Evolutionary conservation across 257 asterid species (phyloP).

Genomic region (Thymus quinquecostatus): DNA sequence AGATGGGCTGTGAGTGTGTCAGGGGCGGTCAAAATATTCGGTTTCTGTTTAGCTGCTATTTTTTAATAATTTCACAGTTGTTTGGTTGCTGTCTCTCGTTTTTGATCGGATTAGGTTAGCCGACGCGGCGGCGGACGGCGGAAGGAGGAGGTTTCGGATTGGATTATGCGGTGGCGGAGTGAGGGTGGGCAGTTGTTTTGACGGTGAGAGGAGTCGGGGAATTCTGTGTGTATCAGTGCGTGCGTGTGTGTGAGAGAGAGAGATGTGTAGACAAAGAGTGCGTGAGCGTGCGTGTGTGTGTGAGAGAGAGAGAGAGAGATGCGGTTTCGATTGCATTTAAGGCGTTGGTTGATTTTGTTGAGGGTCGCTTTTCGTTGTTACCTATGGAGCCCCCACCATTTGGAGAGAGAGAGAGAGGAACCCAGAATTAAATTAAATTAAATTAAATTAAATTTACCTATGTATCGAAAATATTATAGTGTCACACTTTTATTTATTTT

Average conservation of each 20-base stretch:
- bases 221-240: neutral
- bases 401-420: too few relatives aligned
- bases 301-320: slow-evolving; percentile 30
- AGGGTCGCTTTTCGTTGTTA: slow-evolving; percentile 27
- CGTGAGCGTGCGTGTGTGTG: slow-evolving; percentile 27
- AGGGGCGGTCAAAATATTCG: slow-evolving; percentile 43
- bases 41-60: slow-evolving; percentile 26
- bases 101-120: slow-evolving; percentile 13
- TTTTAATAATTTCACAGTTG: slow-evolving; percentile 2
- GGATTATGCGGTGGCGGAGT: slow-evolving; percentile 19
- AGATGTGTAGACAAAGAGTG: slow-evolving; percentile 1
- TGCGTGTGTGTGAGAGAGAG: neutral
- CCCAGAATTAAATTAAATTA: neutral
- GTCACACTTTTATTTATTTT: too few relatives aligned
- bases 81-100: slow-evolving; percentile 13
- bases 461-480: too few relatives aligned
- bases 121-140: neutral
- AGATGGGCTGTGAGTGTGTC: slow-evolving; percentile 38
- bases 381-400: slow-evolving; percentile 22
- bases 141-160: slow-evolving; percentile 13
- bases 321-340: slow-evolving; percentile 29
- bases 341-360: slow-evolving; percentile 35
- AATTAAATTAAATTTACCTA: neutral
- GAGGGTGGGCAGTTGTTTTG: slow-evolving; percentile 28
- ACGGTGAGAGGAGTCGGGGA: slow-evolving; percentile 24